Evolutionary conservation across 352 stramenopile genomes (phyloP).

Genomic region (Pythium dissotocum): DNA sequence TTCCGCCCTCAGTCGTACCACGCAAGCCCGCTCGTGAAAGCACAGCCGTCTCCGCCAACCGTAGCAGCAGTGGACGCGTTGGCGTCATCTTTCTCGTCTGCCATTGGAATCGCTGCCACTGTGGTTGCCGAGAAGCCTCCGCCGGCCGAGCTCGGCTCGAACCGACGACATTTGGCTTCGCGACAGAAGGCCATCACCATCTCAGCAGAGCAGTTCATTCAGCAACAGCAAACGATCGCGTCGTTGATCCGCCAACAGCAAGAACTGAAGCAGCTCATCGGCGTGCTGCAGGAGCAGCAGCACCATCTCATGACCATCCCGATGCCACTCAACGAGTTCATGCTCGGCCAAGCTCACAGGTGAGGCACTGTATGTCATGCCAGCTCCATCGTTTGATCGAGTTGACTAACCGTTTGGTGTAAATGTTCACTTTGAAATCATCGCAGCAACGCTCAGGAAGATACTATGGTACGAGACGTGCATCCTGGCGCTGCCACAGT

Average conservation of each 20-base stretch:
- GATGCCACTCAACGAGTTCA: conserved; percentile 64
- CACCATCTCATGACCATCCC: conserved; percentile 75
- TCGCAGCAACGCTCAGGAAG: conserved; percentile 45
- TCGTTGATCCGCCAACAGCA: conserved; percentile 80
- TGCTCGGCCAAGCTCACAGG: conserved; percentile 51
- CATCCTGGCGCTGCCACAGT: background rate
- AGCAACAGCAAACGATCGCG: conserved; percentile 83
- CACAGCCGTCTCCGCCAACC: background rate
- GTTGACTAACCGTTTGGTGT: conserved; percentile 13
- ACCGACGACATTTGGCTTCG: conserved; percentile 26
- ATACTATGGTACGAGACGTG: conserved; percentile 45
- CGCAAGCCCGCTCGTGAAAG: conserved; percentile 4
- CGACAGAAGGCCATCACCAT: conserved; percentile 68
- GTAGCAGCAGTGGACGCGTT: conserved; percentile 4
- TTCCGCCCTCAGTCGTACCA: conserved; percentile 11
- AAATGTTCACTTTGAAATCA: conserved; percentile 1
- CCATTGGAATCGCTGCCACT: background rate
- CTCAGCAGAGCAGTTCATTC: conserved; percentile 67
- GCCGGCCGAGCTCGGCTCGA: conserved; percentile 18
- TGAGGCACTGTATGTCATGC: conserved; percentile 19
- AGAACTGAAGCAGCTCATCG: conserved; percentile 83
- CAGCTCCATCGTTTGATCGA: background rate
- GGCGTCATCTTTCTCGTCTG: conserved; percentile 23
- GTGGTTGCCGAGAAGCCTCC: background rate
- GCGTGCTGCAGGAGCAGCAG: conserved; percentile 74